Evolutionary conservation across 495 filamentous ascomycete genomes (phyloP), one percentile per base, ranked within the genome.

Genomic region (Lophium mytilinum): DNA sequence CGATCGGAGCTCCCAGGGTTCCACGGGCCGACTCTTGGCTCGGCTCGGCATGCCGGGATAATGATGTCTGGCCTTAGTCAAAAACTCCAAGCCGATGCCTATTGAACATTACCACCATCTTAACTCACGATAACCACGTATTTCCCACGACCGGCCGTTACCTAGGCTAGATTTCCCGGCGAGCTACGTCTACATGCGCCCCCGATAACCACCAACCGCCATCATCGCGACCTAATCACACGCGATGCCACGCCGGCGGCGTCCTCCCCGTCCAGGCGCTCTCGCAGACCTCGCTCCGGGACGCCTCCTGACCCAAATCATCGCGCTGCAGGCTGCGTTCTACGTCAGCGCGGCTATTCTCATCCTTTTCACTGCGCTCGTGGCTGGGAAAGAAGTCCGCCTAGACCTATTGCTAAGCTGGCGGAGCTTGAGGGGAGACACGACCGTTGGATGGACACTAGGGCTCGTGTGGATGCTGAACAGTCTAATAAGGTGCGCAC

Each of bases 361-460:
- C 53, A 88, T 95, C 57, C 72, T 95, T 42, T 99, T 99, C 81
- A 90, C 89, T 14, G 83, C 84, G 5, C 77, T 95, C 14, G 88
- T 95, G 6, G 85, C 88, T 15, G 93, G 94, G 3, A 76, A 79
- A 10, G 69, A 76, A 1, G 90, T 96, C 61, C 80, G 71, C 24
- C 64, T 86, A 0, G 83, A 87, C 49, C 69, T 95, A 36, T 71
- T 97, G 1, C 79, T 96, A 49, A 83, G 81, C 61, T 96, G 92
- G 89, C 76, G 82, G 51, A 77, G 80, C n/a, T 66, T 97, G 58
- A 75, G 91, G 57, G 91, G 89, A 37, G 94, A 97, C 74, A 95
- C 86, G 5, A 90, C 90, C 7, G 80, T 89, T 37, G 93, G 93
- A 42, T 99, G 92, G 92, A 86, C 91, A 69, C 65, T 94, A 61